These are phyloP conservation scores for Fraxinus pennsylvanica DNA, from an alignment of 257 asterid species.

Conservation along the genomic window DNA sequence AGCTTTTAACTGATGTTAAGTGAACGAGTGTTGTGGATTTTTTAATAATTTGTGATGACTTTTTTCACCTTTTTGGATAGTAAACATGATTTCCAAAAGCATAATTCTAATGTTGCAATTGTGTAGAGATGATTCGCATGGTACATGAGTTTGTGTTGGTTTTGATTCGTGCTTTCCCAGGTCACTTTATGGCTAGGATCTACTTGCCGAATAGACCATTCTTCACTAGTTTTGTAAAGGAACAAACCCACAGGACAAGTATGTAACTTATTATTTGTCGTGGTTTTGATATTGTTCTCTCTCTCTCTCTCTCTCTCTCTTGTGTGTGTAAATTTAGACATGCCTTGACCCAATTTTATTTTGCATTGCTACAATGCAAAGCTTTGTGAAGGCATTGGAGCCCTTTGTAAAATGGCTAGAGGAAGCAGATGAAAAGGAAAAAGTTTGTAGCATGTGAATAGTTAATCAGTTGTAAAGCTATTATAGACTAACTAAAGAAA, in stretches of 20 bases:
- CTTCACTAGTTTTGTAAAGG: slow-evolving; percentile 96
- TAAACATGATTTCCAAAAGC: too few relatives aligned
- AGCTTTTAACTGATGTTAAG: too few relatives aligned
- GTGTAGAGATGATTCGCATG: too few relatives aligned
- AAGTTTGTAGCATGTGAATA: slow-evolving; percentile 1
- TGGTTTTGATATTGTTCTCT: neutral
- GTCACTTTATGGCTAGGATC: slow-evolving; percentile 90
- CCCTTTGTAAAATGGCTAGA: slow-evolving; percentile 95
- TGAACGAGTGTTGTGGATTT: too few relatives aligned
- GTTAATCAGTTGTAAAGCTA: too few relatives aligned
- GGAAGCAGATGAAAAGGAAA: slow-evolving; percentile 97
- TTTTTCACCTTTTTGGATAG: too few relatives aligned
- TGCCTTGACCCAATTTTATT: too few relatives aligned
- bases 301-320: neutral
- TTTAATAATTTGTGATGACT: too few relatives aligned
- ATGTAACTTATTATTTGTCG: neutral
- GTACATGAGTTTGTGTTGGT: too few relatives aligned
- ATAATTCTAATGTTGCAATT: too few relatives aligned
- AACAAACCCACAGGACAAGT: slow-evolving; percentile 92
- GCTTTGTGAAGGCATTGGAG: slow-evolving; percentile 90
- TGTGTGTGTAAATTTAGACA: neutral
- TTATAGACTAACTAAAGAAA: too few relatives aligned
- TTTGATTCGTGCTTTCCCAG: slow-evolving; percentile 16
- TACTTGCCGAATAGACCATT: slow-evolving; percentile 92
- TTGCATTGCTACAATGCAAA: slow-evolving; percentile 46